Evolutionary conservation across 2,329 filamentous ascomycete genomes (phyloP).

Genomic region (Microcyclosporella mali): DNA sequence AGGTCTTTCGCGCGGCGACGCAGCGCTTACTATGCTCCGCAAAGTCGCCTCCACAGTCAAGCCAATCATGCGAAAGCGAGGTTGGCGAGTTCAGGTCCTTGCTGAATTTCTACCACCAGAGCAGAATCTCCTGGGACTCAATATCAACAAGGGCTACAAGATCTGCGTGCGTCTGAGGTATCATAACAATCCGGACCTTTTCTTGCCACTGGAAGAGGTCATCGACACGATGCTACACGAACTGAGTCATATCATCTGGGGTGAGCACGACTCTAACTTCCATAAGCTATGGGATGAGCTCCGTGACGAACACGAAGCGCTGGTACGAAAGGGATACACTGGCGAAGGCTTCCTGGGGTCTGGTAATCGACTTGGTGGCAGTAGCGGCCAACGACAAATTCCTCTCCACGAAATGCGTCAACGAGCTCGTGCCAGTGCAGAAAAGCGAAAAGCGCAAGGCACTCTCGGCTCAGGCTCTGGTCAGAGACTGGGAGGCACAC

Average conservation of each 20-base stretch:
- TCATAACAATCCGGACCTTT: conserved; percentile 65
- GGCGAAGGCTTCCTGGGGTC: conserved; percentile 80
- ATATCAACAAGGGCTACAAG: conserved; percentile 67
- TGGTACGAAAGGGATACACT: conserved; percentile 76
- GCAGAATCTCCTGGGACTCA: conserved; percentile 68
- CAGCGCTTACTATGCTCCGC: conserved; percentile 57
- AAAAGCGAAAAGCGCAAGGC: conserved; percentile 52
- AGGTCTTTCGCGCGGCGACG: conserved; percentile 38
- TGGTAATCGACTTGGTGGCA: conserved; percentile 67
- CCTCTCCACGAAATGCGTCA: conserved; percentile 67
- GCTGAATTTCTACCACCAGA: conserved; percentile 80
- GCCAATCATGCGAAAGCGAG: conserved; percentile 83
- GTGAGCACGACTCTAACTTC: conserved; percentile 76
- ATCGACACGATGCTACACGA: conserved; percentile 93
- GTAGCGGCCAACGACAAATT: conserved; percentile 44
- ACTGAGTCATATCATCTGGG: conserved; percentile 78
- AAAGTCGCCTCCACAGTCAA: conserved; percentile 85
- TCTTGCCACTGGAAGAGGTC: conserved; percentile 72
- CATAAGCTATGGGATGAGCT: conserved; percentile 84
- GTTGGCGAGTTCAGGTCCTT: conserved; percentile 72
- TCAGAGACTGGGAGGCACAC: conserved; percentile 63
- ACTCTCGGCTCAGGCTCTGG: conserved; percentile 57
- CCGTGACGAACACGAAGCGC: conserved; percentile 72
- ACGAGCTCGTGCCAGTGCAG: conserved; percentile 61
- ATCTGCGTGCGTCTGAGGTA: conserved; percentile 81